phyloP scores from a whole-genome alignment of 805 yeast species.

The Allodekkera sacchari region DNA sequence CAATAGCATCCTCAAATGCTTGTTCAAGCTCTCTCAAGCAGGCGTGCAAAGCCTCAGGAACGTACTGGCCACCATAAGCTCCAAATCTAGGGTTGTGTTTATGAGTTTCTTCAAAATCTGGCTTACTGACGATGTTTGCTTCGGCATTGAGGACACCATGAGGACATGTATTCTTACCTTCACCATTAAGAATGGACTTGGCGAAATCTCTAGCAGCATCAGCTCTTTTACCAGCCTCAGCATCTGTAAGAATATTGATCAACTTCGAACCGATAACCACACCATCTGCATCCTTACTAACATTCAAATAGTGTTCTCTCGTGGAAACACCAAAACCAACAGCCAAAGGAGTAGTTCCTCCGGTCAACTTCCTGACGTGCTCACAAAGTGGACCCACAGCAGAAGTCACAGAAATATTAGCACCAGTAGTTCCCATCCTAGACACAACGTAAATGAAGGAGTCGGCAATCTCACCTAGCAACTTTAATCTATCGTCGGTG shows the following conservation, averaged over 20 bases:
- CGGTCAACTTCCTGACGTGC: constrained; percentile 70
- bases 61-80: constrained; percentile 97
- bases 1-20: constrained; percentile 81
- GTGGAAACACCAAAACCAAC: constrained; percentile 97
- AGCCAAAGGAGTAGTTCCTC: constrained; percentile 72
- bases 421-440: constrained; percentile 98
- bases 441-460: constrained; percentile 95
- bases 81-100: constrained; percentile 78
- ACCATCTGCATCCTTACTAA: constrained; percentile 83
- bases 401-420: constrained; percentile 52
- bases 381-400: constrained; percentile 61
- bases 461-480: constrained; percentile 81
- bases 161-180: constrained; percentile 26
- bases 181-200: constrained; percentile 57
- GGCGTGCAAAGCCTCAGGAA: constrained; percentile 91
- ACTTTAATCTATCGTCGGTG: constrained; percentile 75
- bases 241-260: constrained; percentile 58
- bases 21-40: constrained; percentile 83
- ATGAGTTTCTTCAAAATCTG: constrained; percentile 48
- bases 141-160: constrained; percentile 14
- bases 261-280: constrained; percentile 92
- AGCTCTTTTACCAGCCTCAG: constrained; percentile 53
- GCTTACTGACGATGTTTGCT: constrained; percentile 10
- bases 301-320: constrained; percentile 77
- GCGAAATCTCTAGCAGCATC: constrained; percentile 61